Conservation (phyloP, 257 asterid species). For the Rehmannia glutinosa region DNA sequence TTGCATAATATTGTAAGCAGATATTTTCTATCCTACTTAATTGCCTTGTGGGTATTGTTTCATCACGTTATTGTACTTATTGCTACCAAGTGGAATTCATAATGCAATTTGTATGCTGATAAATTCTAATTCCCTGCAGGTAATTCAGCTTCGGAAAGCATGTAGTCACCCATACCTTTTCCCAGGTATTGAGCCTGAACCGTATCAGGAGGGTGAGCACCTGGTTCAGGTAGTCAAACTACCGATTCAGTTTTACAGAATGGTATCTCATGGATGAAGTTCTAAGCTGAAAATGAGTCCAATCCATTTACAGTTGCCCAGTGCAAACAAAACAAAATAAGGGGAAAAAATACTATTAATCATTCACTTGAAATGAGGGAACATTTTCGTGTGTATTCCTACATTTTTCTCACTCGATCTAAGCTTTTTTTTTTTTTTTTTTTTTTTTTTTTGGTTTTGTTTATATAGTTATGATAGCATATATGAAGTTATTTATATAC, state of each 20-base stretch:
- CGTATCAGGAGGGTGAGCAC: constrained; percentile 97
- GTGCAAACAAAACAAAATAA: constrained; percentile 2
- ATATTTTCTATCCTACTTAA: neutral
- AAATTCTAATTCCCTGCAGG: constrained; percentile 47
- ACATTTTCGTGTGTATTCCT: constrained; percentile 12
- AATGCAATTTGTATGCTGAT: constrained; percentile 17
- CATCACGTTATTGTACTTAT: constrained; percentile 7
- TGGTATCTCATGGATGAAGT: neutral
- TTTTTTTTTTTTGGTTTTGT: neutral
- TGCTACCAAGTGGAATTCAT: neutral
- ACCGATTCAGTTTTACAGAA: constrained; percentile 10
- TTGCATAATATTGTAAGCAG: constrained; percentile 74
- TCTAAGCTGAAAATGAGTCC: constrained; percentile 1
- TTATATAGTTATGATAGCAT: neutral
- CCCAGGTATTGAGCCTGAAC: constrained; percentile 97
- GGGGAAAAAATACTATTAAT: neutral
- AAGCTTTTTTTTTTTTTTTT: neutral
- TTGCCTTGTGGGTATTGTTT: neutral
- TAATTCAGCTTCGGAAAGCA: constrained; percentile 91
- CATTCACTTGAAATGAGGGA: constrained; percentile 3
- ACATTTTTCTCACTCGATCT: neutral
- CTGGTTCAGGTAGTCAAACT: constrained; percentile 69
- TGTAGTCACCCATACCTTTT: constrained; percentile 98
- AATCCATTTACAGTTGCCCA: neutral
- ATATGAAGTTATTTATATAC: neutral